A percentile compares a stretch with the other conserved stretches of the same genome.
phyloP scores from a whole-genome alignment of 148 eudicot species.

The Rhododendron henanense region DNA sequence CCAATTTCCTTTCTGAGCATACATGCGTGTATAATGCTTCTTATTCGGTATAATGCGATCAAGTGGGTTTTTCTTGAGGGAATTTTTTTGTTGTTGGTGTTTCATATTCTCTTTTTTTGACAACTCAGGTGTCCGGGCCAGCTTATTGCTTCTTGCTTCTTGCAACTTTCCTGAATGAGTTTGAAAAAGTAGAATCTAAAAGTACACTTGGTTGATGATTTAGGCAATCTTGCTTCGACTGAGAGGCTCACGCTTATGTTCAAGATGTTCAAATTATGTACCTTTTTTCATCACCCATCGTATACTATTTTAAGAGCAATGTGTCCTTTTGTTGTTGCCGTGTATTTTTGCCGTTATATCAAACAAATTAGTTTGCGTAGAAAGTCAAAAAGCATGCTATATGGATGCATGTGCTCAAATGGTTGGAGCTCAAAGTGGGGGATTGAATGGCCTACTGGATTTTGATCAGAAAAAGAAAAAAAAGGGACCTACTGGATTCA shows the following conservation, averaged over 20 bases:
- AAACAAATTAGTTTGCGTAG: too few species aligned
- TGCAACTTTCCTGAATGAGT: neutral
- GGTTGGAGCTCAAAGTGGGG: neutral
- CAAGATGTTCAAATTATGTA: neutral
- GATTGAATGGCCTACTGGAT: neutral
- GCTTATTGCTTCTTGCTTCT: too few species aligned
- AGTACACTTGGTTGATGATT: neutral
- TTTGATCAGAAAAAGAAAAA: neutral
- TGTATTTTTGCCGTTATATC: neutral
- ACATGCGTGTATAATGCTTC: neutral
- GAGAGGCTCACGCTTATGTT: neutral
- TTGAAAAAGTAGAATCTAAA: neutral
- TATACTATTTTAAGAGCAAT: neutral
- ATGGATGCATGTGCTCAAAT: too few species aligned
- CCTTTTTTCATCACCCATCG: too few species aligned
- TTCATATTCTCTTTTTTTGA: neutral
- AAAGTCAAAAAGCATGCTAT: too few species aligned
- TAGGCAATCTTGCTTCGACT: neutral
- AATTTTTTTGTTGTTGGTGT: too few species aligned
- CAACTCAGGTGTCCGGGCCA: neutral
- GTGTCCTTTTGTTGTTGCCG: neutral
- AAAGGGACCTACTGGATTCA: neutral
- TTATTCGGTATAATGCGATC: neutral
- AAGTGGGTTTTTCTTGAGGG: neutral
- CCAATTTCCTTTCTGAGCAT: too few species aligned